Conservation (phyloP, 768 basidiomycete species). For the Boletus rubropictus region DNA sequence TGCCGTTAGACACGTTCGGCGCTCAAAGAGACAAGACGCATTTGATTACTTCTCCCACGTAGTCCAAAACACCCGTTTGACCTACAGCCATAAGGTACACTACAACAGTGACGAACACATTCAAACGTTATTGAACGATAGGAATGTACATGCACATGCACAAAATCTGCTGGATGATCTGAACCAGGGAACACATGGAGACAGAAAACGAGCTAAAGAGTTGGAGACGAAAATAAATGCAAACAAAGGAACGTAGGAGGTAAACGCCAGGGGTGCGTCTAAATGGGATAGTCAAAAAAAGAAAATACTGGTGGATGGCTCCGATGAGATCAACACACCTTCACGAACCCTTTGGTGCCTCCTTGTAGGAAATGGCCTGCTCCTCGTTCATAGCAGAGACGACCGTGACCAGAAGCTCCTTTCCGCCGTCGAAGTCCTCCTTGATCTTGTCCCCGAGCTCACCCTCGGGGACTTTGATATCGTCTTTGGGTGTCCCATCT, state of each 20-base stretch:
- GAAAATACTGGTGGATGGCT: neutral
- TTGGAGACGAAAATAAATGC: slow-evolving; percentile 13
- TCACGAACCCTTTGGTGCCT: slow-evolving; percentile 63
- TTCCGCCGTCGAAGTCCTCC: slow-evolving; percentile 72
- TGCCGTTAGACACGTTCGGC: neutral
- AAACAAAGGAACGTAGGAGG: slow-evolving; percentile 11
- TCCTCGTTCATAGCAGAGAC: slow-evolving; percentile 91
- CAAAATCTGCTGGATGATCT: slow-evolving; percentile 20
- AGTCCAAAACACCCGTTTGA: slow-evolving; percentile 3
- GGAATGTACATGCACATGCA: slow-evolving; percentile 26
- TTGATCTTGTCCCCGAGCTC: slow-evolving; percentile 72
- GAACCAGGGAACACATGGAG: slow-evolving; percentile 11
- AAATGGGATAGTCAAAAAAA: neutral
- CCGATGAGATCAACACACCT: slow-evolving; percentile 7
- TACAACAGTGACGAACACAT: slow-evolving; percentile 26
- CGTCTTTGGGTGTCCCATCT: slow-evolving; percentile 83
- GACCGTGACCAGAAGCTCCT: slow-evolving; percentile 84
- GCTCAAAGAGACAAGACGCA: neutral
- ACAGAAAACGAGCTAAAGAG: slow-evolving; percentile 8
- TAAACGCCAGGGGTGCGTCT: neutral
- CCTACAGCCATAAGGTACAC: slow-evolving; percentile 19
- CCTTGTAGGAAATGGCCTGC: slow-evolving; percentile 85
- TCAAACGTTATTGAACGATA: slow-evolving; percentile 22
- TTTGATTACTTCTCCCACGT: slow-evolving; percentile 7
- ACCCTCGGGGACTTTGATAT: slow-evolving; percentile 88